Conservation (phyloP, 2,329 filamentous ascomycete genomes). For the Aspergillus hiratsukae region DNA sequence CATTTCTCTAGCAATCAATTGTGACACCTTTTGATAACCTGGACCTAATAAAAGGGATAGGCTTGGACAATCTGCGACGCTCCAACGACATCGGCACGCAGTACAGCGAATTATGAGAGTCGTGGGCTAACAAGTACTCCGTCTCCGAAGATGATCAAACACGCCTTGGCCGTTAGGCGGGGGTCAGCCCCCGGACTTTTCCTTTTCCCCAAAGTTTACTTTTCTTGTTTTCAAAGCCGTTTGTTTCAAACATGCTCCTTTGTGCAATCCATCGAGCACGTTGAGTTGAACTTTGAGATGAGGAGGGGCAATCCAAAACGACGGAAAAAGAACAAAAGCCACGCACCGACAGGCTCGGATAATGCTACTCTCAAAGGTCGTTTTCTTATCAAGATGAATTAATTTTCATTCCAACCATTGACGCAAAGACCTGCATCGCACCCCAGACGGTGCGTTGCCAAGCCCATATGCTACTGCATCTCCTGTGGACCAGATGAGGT, state of each 20-base stretch:
- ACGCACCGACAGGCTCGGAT: background rate
- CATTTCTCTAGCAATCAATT: background rate
- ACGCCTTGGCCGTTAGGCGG: background rate
- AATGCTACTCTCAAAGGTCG: background rate
- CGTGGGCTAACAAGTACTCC: background rate
- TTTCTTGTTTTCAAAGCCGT: background rate
- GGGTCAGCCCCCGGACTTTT: background rate
- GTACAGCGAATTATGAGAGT: background rate
- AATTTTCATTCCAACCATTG: constrained; percentile 2
- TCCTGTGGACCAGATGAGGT: constrained; percentile 10
- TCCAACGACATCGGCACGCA: background rate
- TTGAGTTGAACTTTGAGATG: background rate
- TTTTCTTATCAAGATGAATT: constrained; percentile 1
- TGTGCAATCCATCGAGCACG: too few relatives aligned
- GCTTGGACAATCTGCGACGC: background rate
- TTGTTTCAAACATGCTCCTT: background rate
- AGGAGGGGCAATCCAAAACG: background rate
- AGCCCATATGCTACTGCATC: constrained; percentile 10
- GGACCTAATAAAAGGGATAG: background rate
- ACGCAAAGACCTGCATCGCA: constrained; percentile 10
- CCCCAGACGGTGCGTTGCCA: constrained; percentile 10
- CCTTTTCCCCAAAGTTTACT: background rate
- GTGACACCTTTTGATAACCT: background rate
- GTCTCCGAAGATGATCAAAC: background rate
- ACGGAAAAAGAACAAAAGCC: background rate